Evolutionary conservation across 345 rosid species (phyloP).

Genomic region (Cardiospermum halicacabum): DNA sequence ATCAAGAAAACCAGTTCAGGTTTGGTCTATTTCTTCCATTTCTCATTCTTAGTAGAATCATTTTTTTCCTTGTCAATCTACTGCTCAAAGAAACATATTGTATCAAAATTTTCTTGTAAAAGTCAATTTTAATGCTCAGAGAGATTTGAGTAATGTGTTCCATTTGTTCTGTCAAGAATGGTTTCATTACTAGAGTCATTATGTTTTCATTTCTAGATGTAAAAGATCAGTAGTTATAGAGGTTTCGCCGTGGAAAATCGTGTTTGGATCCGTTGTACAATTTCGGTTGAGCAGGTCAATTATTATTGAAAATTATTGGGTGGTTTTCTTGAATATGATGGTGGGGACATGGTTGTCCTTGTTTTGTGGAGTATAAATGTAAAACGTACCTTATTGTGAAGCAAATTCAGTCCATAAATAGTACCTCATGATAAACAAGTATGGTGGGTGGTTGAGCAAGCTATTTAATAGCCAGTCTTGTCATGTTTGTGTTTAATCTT

Average conservation of each 20-base stretch:
- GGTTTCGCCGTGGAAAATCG: not conserved
- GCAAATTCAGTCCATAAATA: not conserved
- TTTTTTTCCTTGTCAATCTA: conserved; percentile 1
- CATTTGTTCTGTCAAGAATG: not conserved
- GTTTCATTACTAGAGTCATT: not conserved
- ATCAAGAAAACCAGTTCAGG: conserved; percentile 7
- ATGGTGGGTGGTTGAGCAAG: not conserved
- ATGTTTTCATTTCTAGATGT: conserved; percentile 16
- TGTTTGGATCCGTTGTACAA: conserved; percentile 1
- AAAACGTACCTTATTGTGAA: not conserved
- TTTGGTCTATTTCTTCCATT: conserved; percentile 3
- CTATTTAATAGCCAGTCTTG: too few relatives aligned
- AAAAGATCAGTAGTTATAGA: conserved; percentile 12
- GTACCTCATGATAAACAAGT: not conserved
- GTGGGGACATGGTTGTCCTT: not conserved
- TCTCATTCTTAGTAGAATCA: not conserved
- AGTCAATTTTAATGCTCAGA: not conserved
- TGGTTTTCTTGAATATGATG: not conserved
- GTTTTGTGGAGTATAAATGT: not conserved
- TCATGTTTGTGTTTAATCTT: too few relatives aligned
- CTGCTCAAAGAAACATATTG: conserved; percentile 2
- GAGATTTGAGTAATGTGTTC: conserved; percentile 1
- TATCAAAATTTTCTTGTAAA: not conserved
- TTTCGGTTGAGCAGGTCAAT: not conserved
- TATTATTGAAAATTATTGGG: too few relatives aligned